Conservation (phyloP, 2,329 filamentous ascomycete genomes). For the Thelonectria olida region DNA sequence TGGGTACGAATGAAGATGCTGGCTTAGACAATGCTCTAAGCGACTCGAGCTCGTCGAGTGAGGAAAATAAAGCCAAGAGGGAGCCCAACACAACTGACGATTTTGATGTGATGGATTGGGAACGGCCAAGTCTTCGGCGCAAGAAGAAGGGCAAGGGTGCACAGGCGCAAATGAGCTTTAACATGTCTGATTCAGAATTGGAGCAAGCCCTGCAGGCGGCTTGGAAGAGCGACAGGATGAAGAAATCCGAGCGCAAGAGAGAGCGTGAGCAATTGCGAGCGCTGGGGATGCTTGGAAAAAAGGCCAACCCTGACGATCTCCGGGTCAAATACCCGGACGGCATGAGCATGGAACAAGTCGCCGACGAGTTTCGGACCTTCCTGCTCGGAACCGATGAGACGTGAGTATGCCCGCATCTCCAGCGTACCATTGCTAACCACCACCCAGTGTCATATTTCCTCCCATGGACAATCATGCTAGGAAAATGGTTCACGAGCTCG, state of each 20-base stretch:
- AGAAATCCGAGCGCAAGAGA: slow-evolving; percentile 76
- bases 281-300: slow-evolving; percentile 71
- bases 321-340: slow-evolving; percentile 77
- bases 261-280: slow-evolving; percentile 75
- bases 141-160: slow-evolving; percentile 69
- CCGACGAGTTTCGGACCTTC: slow-evolving; percentile 77
- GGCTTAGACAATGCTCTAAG: slow-evolving; percentile 28
- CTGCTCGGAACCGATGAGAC: slow-evolving; percentile 69
- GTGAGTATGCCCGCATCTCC: slow-evolving; percentile 54
- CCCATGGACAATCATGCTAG: slow-evolving; percentile 85
- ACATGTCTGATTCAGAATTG: slow-evolving; percentile 73
- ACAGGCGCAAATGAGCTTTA: slow-evolving; percentile 59
- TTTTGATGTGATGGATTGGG: slow-evolving; percentile 88
- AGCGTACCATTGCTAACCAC: slow-evolving; percentile 14
- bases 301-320: slow-evolving; percentile 65
- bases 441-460: slow-evolving; percentile 73
- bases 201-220: slow-evolving; percentile 65
- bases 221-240: slow-evolving; percentile 74
- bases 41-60: slow-evolving; percentile 25
- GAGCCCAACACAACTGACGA: slow-evolving; percentile 62
- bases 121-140: slow-evolving; percentile 70
- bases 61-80: slow-evolving; percentile 43
- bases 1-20: slow-evolving; percentile 25
- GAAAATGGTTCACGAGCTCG: slow-evolving; percentile 82
- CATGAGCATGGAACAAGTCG: slow-evolving; percentile 75